A percentile compares a stretch with the other conserved stretches of the same genome.
These are phyloP conservation scores for Haematococcus lacustris DNA, from an alignment of 139 green algal genomes.

Conservation along the genomic window DNA sequence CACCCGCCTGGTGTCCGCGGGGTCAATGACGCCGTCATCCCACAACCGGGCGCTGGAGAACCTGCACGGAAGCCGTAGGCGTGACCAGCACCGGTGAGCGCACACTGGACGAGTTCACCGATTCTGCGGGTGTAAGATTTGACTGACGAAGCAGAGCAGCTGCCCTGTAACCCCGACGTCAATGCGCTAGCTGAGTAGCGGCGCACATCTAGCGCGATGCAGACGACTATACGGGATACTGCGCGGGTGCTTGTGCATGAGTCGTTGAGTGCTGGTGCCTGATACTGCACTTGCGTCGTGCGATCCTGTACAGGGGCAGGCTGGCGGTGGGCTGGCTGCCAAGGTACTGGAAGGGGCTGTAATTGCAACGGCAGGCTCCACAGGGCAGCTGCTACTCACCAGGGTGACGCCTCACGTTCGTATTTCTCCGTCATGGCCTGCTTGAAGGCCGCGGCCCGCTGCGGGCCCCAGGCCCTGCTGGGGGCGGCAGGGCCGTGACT, in stretches of 20 bases:
- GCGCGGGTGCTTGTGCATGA: neutral
- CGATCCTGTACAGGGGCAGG: too few relatives aligned
- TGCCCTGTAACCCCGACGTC: neutral
- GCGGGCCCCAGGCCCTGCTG: neutral
- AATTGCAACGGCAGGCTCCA: too few relatives aligned
- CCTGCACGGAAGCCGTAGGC: conserved; percentile 12
- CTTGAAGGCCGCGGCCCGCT: neutral
- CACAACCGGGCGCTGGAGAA: conserved; percentile 80
- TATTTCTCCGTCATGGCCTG: neutral
- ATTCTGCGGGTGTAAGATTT: neutral
- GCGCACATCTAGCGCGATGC: neutral
- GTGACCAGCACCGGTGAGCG: neutral
- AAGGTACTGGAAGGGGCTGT: too few relatives aligned
- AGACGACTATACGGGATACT: neutral
- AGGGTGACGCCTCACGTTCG: neutral
- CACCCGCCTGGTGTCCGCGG: conserved; percentile 73
- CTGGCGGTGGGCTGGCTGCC: too few relatives aligned
- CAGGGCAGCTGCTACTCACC: neutral
- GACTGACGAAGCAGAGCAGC: neutral
- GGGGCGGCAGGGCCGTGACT: neutral
- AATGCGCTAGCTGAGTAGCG: neutral
- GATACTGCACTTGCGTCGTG: too few relatives aligned
- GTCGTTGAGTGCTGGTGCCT: neutral
- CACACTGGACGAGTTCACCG: neutral
- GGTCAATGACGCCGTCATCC: conserved; percentile 91